Percentiles rank a stretch among this genome's conserved stretches.
Conservation (phyloP, 257 asterid species). For the Fraxinus anomala region DNA sequence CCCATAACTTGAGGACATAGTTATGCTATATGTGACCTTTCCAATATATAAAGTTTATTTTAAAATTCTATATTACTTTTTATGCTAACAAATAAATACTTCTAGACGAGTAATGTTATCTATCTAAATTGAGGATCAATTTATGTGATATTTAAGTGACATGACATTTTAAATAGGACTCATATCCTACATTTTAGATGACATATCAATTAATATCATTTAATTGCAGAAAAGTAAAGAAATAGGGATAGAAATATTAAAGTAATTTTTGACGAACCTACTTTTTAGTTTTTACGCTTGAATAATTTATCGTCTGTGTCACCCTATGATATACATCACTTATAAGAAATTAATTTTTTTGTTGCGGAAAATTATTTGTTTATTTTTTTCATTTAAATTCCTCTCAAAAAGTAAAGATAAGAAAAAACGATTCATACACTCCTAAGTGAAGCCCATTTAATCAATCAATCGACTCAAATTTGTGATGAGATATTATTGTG, state of each 20-base stretch:
- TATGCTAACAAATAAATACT: background rate
- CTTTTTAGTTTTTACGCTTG: background rate
- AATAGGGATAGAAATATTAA: background rate
- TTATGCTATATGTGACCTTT: background rate
- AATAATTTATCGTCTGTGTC: too few relatives aligned
- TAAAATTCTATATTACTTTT: background rate
- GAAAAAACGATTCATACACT: background rate
- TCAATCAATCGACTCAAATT: too few relatives aligned
- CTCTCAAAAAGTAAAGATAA: background rate
- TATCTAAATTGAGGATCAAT: too few relatives aligned
- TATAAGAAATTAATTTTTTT: too few relatives aligned
- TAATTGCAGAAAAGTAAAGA: background rate
- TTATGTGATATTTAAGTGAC: too few relatives aligned
- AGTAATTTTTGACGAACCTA: slow-evolving; percentile 6
- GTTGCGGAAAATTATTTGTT: too few relatives aligned
- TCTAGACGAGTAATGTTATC: background rate
- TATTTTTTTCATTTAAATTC: background rate
- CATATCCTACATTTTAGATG: too few relatives aligned
- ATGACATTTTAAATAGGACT: too few relatives aligned
- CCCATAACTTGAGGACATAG: background rate
- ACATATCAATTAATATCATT: too few relatives aligned
- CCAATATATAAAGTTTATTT: background rate
- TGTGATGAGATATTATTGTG: background rate
- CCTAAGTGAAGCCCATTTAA: background rate
- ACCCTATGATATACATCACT: too few relatives aligned